phyloP scores from a whole-genome alignment of 352 stramenopile genomes.

The Hyaloperonospora brassicae region DNA sequence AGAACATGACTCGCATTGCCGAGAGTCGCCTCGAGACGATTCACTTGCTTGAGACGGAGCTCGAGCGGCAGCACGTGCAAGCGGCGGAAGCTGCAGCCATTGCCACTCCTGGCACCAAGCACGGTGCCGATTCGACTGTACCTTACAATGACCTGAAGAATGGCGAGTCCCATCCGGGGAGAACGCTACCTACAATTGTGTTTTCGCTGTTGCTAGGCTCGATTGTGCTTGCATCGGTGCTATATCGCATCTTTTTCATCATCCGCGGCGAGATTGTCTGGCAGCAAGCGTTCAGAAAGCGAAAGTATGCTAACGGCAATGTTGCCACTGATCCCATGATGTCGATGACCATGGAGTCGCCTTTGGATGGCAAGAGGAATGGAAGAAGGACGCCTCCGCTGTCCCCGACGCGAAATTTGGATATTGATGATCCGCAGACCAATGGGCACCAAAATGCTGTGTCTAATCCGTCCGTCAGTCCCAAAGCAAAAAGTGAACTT shows the following conservation, averaged over 20 bases:
- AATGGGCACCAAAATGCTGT: conserved; percentile 8
- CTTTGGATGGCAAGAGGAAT: conserved; percentile 13
- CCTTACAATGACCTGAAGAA: conserved; percentile 12
- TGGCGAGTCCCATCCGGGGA: conserved; percentile 14
- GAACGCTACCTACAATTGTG: conserved; percentile 44
- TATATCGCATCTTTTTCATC: conserved; percentile 49
- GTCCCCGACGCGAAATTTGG: conserved; percentile 19
- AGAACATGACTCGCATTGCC: conserved; percentile 61
- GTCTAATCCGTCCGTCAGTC: conserved; percentile 22
- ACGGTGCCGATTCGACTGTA: conserved; percentile 1
- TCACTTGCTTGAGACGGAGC: conserved; percentile 60
- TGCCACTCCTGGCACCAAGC: conserved; percentile 11
- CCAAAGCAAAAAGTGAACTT: conserved; percentile 17
- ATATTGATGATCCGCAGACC: conserved; percentile 17
- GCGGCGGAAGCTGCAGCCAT: conserved; percentile 31
- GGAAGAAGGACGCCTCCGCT: conserved; percentile 21
- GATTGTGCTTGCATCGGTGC: conserved; percentile 36
- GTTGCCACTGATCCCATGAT: conserved; percentile 10
- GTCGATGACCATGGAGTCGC: conserved; percentile 21
- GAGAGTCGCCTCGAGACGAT: conserved; percentile 63
- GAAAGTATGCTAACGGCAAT: conserved; percentile 9
- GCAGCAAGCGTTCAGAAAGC: conserved; percentile 26
- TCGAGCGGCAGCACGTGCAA: conserved; percentile 53
- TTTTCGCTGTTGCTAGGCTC: conserved; percentile 43
- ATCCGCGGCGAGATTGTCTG: conserved; percentile 33